These are phyloP conservation scores for Agrocybe pediades DNA, from an alignment of 768 basidiomycete species.

Conservation along the genomic window DNA sequence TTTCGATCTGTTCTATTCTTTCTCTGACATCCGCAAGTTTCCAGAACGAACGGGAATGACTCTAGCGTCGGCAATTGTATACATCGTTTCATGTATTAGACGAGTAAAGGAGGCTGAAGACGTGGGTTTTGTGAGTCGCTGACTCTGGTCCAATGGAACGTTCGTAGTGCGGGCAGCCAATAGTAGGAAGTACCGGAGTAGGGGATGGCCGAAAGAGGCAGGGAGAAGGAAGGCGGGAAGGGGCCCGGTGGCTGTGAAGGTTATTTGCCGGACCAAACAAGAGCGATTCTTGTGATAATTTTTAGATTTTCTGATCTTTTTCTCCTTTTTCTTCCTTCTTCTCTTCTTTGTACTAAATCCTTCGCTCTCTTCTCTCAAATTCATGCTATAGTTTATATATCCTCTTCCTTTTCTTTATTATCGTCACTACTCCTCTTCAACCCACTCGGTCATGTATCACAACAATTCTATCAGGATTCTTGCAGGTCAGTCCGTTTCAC, in stretches of 20 bases:
- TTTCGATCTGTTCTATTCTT: neutral
- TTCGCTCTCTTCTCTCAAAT: conserved; percentile 27
- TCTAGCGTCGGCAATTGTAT: neutral
- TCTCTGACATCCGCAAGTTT: neutral
- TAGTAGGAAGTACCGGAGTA: neutral
- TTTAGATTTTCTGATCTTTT: conserved; percentile 21
- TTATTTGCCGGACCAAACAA: conserved; percentile 41
- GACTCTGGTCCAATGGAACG: neutral
- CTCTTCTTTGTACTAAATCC: conserved; percentile 39
- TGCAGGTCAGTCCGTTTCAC: conserved; percentile 59
- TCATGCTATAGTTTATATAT: conserved; percentile 41
- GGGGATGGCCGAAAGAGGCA: neutral
- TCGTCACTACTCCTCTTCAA: no score
- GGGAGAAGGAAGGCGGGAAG: neutral
- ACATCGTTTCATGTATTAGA: neutral
- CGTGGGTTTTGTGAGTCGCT: no score
- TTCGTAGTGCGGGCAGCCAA: neutral
- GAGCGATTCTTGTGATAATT: conserved; percentile 33
- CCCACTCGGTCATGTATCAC: conserved; percentile 60
- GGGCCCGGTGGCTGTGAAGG: conserved; percentile 45
- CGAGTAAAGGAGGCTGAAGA: no score
- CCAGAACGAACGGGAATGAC: neutral
- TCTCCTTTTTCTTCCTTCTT: conserved; percentile 28
- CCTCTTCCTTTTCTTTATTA: conserved; percentile 19
- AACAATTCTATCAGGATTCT: conserved; percentile 80